phyloP scores from a whole-genome alignment of 169 alveolate genomes.

The Plasmodium cynomolgi region DNA sequence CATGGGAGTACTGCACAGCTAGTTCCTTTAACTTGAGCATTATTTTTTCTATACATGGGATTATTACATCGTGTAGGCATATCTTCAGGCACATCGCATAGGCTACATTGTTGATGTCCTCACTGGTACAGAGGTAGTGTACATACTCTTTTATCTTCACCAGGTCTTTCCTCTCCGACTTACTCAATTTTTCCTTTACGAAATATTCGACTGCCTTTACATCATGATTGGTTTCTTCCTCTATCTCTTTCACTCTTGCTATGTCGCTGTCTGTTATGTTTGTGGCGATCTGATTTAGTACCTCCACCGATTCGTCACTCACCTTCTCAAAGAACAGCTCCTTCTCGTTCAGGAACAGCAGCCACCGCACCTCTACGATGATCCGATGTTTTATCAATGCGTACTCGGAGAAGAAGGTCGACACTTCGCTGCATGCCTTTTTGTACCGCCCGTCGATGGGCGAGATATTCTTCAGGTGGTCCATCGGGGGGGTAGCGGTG shows the following conservation, averaged over 20 bases:
- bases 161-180: slow-evolving; percentile 72
- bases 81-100: slow-evolving; percentile 90
- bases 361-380: slow-evolving; percentile 93
- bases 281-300: slow-evolving; percentile 34
- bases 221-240: slow-evolving; percentile 93
- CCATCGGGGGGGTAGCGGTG: not conserved
- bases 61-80: slow-evolving; percentile 82
- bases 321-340: slow-evolving; percentile 81
- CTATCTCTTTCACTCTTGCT: slow-evolving; percentile 85
- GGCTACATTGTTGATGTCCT: slow-evolving; percentile 95
- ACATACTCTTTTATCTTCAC: slow-evolving; percentile 86
- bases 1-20: slow-evolving; percentile 86
- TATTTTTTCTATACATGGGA: slow-evolving; percentile 82
- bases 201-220: slow-evolving; percentile 95
- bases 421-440: slow-evolving; percentile 75
- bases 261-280: slow-evolving; percentile 84
- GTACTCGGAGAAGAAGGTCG: slow-evolving; percentile 89
- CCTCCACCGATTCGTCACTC: slow-evolving; percentile 36
- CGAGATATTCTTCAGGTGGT: slow-evolving; percentile 75
- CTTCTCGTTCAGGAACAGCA: slow-evolving; percentile 84
- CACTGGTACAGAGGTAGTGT: slow-evolving; percentile 95
- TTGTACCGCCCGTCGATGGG: slow-evolving; percentile 95
- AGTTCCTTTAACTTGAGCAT: slow-evolving; percentile 76
- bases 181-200: slow-evolving; percentile 83
- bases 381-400: slow-evolving; percentile 91